A percentile compares a stretch with the other conserved stretches of the same genome.
Evolutionary conservation across 108 stramenopile species (phyloP).

Genomic region (Cyclotella atomus): DNA sequence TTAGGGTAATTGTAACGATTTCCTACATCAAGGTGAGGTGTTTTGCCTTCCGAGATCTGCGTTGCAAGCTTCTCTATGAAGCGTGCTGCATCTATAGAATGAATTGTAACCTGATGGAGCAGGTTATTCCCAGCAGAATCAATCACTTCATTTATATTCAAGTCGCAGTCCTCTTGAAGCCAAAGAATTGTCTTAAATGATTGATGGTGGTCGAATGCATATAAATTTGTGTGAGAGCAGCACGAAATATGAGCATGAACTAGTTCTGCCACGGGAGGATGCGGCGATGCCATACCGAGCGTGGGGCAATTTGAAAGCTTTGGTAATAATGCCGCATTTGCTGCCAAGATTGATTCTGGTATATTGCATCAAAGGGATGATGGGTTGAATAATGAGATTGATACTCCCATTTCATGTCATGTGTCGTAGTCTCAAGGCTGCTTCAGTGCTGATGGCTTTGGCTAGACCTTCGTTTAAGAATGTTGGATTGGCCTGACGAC

Average conservation of each 20-base stretch:
- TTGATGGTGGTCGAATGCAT: too few species aligned
- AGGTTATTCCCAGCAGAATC: not conserved
- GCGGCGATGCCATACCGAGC: slow-evolving; percentile 76
- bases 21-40: not conserved
- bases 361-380: not conserved
- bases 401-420: slow-evolving; percentile 74
- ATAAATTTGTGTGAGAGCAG: too few species aligned
- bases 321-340: slow-evolving; percentile 24
- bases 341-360: slow-evolving; percentile 14
- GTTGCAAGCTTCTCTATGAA: not conserved
- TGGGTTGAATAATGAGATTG: not conserved
- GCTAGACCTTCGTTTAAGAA: slow-evolving; percentile 89
- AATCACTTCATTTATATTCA: not conserved
- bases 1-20: not conserved
- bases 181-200: not conserved
- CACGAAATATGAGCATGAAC: too few species aligned
- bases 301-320: slow-evolving; percentile 81
- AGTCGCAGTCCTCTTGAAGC: not conserved
- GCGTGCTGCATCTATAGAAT: not conserved
- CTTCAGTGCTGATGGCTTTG: slow-evolving; percentile 71
- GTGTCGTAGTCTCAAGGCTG: slow-evolving; percentile 73
- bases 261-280: too few species aligned
- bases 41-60: not conserved
- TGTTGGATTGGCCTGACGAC: slow-evolving; percentile 82
- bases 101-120: not conserved